Percentiles rank a stretch among this genome's conserved stretches.
Evolutionary conservation across 176 grass and related monocot genomes (phyloP).

Genomic region (Thinopyrum elongatum): DNA sequence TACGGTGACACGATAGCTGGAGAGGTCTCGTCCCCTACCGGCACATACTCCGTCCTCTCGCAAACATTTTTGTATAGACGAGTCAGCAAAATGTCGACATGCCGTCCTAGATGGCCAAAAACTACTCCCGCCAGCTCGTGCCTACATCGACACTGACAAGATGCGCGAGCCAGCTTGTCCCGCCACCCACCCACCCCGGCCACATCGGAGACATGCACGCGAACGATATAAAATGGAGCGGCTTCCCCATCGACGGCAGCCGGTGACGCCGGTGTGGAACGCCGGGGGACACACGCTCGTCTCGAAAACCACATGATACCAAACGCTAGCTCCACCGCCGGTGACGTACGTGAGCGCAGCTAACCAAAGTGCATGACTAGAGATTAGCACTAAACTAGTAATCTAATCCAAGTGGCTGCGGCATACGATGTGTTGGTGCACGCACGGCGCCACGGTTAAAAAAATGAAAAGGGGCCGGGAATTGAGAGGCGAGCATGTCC

Average conservation of each 20-base stretch:
- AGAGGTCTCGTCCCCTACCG: too few relatives aligned
- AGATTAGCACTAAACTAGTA: not conserved
- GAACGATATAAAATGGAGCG: not conserved
- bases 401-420: not conserved
- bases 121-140: not conserved
- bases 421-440: not conserved
- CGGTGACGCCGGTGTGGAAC: not conserved
- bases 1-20: too few relatives aligned
- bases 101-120: not conserved
- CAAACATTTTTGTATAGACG: not conserved
- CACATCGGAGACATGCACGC: not conserved
- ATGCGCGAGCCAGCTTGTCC: not conserved
- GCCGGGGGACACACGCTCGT: not conserved
- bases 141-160: too few relatives aligned
- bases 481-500: not conserved
- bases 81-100: not conserved
- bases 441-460: too few relatives aligned
- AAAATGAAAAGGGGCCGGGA: not conserved
- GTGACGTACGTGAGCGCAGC: too few relatives aligned
- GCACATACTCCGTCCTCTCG: too few relatives aligned
- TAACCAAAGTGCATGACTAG: too few relatives aligned
- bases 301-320: slow-evolving; percentile 3
- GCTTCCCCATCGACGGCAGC: not conserved
- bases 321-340: not conserved
- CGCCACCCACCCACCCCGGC: not conserved